Evolutionary conservation across 139 green algal genomes (phyloP).

Genomic region (Astrephomene gubernaculifera): DNA sequence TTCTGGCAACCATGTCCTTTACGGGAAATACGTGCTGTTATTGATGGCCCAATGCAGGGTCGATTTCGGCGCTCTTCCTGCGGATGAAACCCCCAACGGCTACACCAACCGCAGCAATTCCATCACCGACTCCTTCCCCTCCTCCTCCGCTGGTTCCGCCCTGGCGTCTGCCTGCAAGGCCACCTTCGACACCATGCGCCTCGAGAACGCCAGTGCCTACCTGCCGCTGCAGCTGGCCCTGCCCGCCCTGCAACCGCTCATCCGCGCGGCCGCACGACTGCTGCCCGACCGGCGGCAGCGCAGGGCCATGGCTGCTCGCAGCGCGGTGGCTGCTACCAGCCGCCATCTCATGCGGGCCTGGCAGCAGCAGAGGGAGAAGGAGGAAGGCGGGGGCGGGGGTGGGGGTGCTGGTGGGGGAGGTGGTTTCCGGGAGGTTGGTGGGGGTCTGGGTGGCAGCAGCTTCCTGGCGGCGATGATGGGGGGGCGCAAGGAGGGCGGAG

Average conservation of each 20-base stretch:
- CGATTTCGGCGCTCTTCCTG: too few relatives aligned
- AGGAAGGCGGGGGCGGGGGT: neutral
- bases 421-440: conserved; percentile 6
- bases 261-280: neutral
- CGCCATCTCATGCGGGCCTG: neutral
- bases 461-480: conserved; percentile 41
- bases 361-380: neutral
- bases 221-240: neutral
- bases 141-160: too few relatives aligned
- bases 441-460: conserved; percentile 5
- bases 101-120: too few relatives aligned
- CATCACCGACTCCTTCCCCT: too few relatives aligned
- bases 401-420: neutral
- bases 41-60: too few relatives aligned
- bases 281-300: conserved; percentile 5
- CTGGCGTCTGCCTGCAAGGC: neutral
- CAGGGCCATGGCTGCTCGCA: neutral
- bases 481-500: neutral
- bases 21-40: too few relatives aligned
- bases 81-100: too few relatives aligned
- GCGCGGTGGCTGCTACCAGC: neutral
- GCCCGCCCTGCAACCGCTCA: neutral
- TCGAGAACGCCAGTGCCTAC: conserved; percentile 10
- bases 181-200: neutral
- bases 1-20: too few relatives aligned